Evolutionary conservation across 1,139 yeast genomes (phyloP), one percentile per base, ranked within the genome.

Genomic region (Geotrichum carabidarum): DNA sequence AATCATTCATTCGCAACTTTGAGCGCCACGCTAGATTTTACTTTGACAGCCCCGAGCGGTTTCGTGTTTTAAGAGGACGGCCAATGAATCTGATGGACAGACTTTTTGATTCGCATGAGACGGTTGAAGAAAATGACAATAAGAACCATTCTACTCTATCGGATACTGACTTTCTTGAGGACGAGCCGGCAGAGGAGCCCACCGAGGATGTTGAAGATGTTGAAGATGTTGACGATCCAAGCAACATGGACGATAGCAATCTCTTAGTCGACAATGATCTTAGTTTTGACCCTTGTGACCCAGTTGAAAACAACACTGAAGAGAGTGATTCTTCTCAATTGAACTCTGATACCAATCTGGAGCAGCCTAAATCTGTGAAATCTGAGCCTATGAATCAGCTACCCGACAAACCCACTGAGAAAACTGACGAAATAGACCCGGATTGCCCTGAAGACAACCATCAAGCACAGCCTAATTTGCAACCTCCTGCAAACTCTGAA

Each of bases 11-110:
- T 15, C 31, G 44, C 14, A 11, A 36, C 11, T 52, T 31, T 43
- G 48, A 47, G 15, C 22, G 48, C 7, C 48, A 52, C n/a, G 51
- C 55, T 5, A 44, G 45, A 11, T 8, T 42, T 9, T 47, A 45
- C 27, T 52, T 47, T 36, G 55, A 52, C 36, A 47, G 55, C 22
- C 51, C 55, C 22, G 55, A 47, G 30, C 47, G 51, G 7, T 52
- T 37, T 31, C 15, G 17, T 15, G 12, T 34, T 31, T 15, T 9
- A 4, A 43, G 30, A 30, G 36, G 9, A 27, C 2, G 11, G 8
- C 18, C 15, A 8, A 43, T 22, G 35, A 11, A 30, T 12, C 6
- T 12, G 12, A 12, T 30, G 30, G 14, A 30, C 14, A 27, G 6
- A 14, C 9, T 43, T 22, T 14, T 34, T 7, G 6, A 34, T 34